phyloP scores from a whole-genome alignment of 495 filamentous ascomycete species.

The Trichoderma erinaceum region DNA sequence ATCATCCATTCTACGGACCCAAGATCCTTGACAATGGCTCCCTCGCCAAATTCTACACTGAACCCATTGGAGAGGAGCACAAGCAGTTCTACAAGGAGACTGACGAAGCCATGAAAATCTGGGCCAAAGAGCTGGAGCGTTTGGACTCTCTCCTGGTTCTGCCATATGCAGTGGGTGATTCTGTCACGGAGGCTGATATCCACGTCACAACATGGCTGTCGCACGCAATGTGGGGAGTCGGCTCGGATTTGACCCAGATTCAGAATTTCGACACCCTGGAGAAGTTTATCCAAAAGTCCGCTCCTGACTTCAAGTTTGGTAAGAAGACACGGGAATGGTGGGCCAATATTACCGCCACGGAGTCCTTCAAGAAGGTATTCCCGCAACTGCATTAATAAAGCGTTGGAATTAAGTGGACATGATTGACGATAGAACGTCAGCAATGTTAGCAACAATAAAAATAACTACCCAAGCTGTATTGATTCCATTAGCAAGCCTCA shows the following conservation, averaged over 20 bases:
- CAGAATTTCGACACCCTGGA: background rate
- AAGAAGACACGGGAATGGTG: background rate
- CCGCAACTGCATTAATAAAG: slow-evolving; percentile 5
- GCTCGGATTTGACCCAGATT: slow-evolving; percentile 7
- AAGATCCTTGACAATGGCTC: slow-evolving; percentile 15
- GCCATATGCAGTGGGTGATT: slow-evolving; percentile 17
- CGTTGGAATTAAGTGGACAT: no score
- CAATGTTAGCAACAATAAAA: background rate
- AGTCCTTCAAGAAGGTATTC: slow-evolving; percentile 8
- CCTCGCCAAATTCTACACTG: slow-evolving; percentile 15
- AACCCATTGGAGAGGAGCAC: slow-evolving; percentile 8
- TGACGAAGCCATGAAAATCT: slow-evolving; percentile 11
- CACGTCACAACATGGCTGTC: slow-evolving; percentile 16
- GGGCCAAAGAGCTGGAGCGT: slow-evolving; percentile 14
- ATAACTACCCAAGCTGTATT: no score
- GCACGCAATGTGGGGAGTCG: slow-evolving; percentile 17
- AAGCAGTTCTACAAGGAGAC: slow-evolving; percentile 16
- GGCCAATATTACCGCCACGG: background rate
- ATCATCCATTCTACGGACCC: background rate
- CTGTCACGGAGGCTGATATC: slow-evolving; percentile 19
- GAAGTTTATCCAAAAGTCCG: slow-evolving; percentile 1
- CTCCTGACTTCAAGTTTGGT: background rate
- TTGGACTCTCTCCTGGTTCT: slow-evolving; percentile 16
- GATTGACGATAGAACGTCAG: background rate
- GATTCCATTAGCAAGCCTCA: no score